Evolutionary conservation across 2,329 filamentous ascomycete species (phyloP).

Genomic region (Xylaria sp.): DNA sequence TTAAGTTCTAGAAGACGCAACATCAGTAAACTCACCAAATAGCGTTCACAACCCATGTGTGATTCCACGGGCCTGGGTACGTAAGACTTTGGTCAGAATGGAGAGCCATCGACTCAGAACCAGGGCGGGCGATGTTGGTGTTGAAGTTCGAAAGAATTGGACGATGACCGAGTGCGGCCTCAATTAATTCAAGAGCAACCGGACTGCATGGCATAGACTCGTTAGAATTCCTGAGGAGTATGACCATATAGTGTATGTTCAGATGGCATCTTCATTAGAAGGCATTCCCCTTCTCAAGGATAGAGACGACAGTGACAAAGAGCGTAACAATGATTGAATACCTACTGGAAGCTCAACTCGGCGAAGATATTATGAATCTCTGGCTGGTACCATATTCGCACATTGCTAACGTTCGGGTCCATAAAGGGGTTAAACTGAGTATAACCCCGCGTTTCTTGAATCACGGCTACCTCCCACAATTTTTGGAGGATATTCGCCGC

Average conservation of each 20-base stretch:
- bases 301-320: background rate
- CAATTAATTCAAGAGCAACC: slow-evolving; percentile 1
- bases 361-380: slow-evolving; percentile 18
- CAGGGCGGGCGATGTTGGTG: slow-evolving; percentile 52
- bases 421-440: slow-evolving; percentile 20
- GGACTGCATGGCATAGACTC: background rate
- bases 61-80: slow-evolving; percentile 49
- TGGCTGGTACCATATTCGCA: slow-evolving; percentile 25
- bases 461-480: slow-evolving; percentile 13
- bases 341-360: slow-evolving; percentile 16
- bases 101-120: slow-evolving; percentile 48
- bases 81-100: slow-evolving; percentile 52
- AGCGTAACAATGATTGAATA: background rate
- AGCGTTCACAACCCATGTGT: slow-evolving; percentile 41
- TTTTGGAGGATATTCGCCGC: background rate
- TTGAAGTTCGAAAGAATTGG: slow-evolving; percentile 50
- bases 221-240: background rate
- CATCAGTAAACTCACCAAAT: slow-evolving; percentile 46
- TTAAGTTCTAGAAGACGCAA: background rate
- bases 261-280: background rate
- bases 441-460: slow-evolving; percentile 20
- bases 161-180: slow-evolving; percentile 6
- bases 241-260: background rate
- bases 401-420: slow-evolving; percentile 21
- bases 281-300: background rate